Conservation (phyloP, 495 filamentous ascomycete species). For the Daldinia childiae region DNA sequence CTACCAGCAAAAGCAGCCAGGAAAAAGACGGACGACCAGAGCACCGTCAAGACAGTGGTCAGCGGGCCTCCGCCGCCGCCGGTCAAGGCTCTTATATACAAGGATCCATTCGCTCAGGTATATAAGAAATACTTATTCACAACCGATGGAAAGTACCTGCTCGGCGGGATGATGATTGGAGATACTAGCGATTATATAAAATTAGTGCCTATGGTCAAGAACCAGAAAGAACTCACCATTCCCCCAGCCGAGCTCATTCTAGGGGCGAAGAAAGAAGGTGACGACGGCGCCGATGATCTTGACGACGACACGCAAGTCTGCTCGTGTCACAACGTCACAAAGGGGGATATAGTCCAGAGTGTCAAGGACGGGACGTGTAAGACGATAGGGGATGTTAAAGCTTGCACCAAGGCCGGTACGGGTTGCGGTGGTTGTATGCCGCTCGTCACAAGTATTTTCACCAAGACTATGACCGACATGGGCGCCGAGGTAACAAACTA, state of each 20-base stretch:
- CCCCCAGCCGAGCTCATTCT: slow-evolving; percentile 92
- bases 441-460: slow-evolving; percentile 91
- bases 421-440: slow-evolving; percentile 97
- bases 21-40: slow-evolving; percentile 52
- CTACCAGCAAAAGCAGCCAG: slow-evolving; percentile 65
- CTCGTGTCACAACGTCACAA: slow-evolving; percentile 95
- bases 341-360: slow-evolving; percentile 77
- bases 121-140: slow-evolving; percentile 99
- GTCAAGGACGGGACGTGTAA: slow-evolving; percentile 88
- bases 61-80: slow-evolving; percentile 43
- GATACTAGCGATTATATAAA: slow-evolving; percentile 96
- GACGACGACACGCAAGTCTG: slow-evolving; percentile 92
- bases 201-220: slow-evolving; percentile 92
- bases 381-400: slow-evolving; percentile 86
- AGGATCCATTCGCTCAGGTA: slow-evolving; percentile 90
- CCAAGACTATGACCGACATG: slow-evolving; percentile 88
- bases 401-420: slow-evolving; percentile 93
- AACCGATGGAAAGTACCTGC: slow-evolving; percentile 87
- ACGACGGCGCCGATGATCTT: slow-evolving; percentile 67
- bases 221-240: slow-evolving; percentile 81
- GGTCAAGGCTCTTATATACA: slow-evolving; percentile 91
- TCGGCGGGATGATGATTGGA: slow-evolving; percentile 99
- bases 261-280: slow-evolving; percentile 76
- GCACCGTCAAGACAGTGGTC: slow-evolving; percentile 55
- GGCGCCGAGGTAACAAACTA: slow-evolving; percentile 92